A percentile compares a stretch with the other conserved stretches of the same genome.
These are phyloP conservation scores for Coemansia reversa DNA, from an alignment of 192 early-diverging fungal genomes.

Conservation along the genomic window DNA sequence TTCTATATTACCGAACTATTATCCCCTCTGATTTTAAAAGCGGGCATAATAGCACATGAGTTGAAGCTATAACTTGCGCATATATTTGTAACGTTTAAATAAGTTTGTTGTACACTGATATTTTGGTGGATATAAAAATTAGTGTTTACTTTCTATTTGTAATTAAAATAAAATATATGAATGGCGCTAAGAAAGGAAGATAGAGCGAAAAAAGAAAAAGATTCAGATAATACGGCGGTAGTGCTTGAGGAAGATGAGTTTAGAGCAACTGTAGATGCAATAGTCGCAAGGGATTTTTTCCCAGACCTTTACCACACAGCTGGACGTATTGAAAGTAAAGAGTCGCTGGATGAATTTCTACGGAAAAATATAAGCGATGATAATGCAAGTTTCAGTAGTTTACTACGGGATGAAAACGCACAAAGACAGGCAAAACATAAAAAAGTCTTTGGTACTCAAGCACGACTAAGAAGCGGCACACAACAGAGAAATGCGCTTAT, in stretches of 20 bases:
- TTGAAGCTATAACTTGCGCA: no score
- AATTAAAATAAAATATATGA: no score
- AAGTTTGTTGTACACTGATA: no score
- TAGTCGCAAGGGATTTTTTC: constrained; percentile 46
- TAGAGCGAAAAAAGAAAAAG: background rate
- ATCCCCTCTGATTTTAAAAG: no score
- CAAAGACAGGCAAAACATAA: background rate
- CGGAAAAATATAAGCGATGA: constrained; percentile 33
- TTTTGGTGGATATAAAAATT: no score
- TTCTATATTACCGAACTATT: no score
- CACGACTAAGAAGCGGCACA: no score
- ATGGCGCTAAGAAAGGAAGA: background rate
- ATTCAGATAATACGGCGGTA: background rate
- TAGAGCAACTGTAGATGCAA: constrained; percentile 17
- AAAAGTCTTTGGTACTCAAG: background rate
- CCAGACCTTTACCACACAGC: constrained; percentile 13
- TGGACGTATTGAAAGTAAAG: constrained; percentile 4
- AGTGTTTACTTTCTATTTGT: no score
- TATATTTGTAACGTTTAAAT: no score
- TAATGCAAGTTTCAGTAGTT: constrained; percentile 32
- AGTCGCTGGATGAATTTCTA: constrained; percentile 29
- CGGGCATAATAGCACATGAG: no score
- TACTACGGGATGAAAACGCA: constrained; percentile 16
- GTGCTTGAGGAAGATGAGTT: constrained; percentile 33
- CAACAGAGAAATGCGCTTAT: constrained; percentile 17